A percentile compares a stretch with the other conserved stretches of the same genome.
Conservation (phyloP, 345 rosid genomes). For the Stellera chamaejasme region DNA sequence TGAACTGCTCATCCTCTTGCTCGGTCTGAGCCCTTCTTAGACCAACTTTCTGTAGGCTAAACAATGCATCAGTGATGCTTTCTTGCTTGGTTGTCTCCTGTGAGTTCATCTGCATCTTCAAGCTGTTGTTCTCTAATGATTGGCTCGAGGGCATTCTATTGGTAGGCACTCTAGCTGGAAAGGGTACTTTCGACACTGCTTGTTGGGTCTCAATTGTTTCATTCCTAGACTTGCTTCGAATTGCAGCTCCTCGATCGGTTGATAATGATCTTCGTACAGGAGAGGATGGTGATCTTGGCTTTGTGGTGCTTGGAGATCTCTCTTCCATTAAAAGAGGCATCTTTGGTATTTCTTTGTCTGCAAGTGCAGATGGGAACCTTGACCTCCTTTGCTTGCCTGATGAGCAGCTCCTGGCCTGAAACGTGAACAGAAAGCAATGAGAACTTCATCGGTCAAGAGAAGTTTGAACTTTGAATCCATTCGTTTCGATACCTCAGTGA, state of each 20-base stretch:
- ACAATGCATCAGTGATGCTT: conserved; percentile 34
- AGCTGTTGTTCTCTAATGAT: conserved; percentile 36
- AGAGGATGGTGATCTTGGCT: conserved; percentile 71
- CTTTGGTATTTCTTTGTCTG: conserved; percentile 58
- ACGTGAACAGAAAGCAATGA: conserved; percentile 6
- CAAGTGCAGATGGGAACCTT: conserved; percentile 53
- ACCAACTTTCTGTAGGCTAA: conserved; percentile 46
- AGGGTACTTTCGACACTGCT: conserved; percentile 49
- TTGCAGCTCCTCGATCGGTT: conserved; percentile 64
- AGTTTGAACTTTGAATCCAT: background rate
- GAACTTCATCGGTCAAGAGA: background rate
- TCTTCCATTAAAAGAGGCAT: conserved; percentile 42
- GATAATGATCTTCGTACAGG: conserved; percentile 72
- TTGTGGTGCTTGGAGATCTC: conserved; percentile 23
- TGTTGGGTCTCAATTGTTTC: conserved; percentile 54
- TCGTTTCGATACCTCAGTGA: conserved; percentile 41
- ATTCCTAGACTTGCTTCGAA: conserved; percentile 45
- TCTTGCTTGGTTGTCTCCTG: conserved; percentile 35
- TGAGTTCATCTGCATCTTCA: conserved; percentile 16
- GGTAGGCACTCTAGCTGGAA: conserved; percentile 76
- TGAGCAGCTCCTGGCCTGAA: conserved; percentile 78
- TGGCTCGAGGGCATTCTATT: conserved; percentile 33
- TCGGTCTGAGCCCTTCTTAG: conserved; percentile 48
- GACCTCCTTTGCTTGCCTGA: conserved; percentile 82
- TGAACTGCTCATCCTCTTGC: conserved; percentile 71